Base-by-base conservation (phyloP, 2,329 filamentous ascomycete species). In the Aspergillus texensis region DNA sequence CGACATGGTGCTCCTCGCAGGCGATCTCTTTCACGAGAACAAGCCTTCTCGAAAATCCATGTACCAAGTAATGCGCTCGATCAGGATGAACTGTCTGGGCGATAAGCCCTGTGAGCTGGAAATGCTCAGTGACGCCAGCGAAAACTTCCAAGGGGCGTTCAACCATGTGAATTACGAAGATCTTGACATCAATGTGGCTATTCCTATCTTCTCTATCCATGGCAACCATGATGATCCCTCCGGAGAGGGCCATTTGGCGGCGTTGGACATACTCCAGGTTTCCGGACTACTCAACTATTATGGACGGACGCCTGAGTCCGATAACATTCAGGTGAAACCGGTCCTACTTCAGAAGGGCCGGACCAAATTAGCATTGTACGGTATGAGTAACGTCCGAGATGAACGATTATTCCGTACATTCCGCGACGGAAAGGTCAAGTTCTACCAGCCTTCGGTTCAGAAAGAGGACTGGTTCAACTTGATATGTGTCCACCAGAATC, bases 151-250 rank as follows among this genome's bases (percentile, higher is more conserved):
- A 65, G 91, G 91, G 8, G 89, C 93, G 0, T 96, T 97, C 74
- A 90, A 93, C 57, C 91, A 97, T 76, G 94, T 97, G 79, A 99
- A 99, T 79, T 99, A 99, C 79, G 93, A 98, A 78, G 95, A 99
- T 72, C 88, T 92, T 28, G 93, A 99, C 71, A 97, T 99, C 78
- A 99, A 99, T 72, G 88, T 99, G 65, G 92, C 94, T 1, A 97
- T 98, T 61, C 95, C 95, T 0, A 93, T 99, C 32, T 99, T 99
- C 75, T 97, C 94, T 0, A 99, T 99, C 46, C 96, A 99, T 72
- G 95, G 95, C 53, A 99, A 99, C 73, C 95, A 99, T 75, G 95
- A 99, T 74, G 95, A 99, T 75, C 95, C 95, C 0, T 96, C 94
- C n/a, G 95, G 95, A 11, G 94, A 97, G 72, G 95, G 94, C 12